Conservation (phyloP, 1,284 basidiomycete species). For the Termitomyces sp. region DNA sequence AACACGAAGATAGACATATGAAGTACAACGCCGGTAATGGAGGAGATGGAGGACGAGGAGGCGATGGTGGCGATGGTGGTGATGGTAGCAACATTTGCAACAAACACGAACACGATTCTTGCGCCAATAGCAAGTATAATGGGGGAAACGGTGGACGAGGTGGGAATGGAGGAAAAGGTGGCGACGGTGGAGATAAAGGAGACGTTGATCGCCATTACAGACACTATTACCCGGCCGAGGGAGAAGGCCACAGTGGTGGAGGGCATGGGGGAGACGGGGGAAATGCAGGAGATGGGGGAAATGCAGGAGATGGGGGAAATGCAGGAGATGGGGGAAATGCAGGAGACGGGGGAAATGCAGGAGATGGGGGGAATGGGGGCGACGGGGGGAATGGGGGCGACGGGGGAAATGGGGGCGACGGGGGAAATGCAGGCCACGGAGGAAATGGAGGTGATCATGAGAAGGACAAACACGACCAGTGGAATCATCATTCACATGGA, state of each 20-base stretch:
- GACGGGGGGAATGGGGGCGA: neutral
- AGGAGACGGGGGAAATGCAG: neutral
- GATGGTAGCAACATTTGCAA: neutral
- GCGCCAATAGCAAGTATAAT: neutral
- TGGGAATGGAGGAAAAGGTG: slow-evolving; percentile 8
- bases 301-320: slow-evolving; percentile 2
- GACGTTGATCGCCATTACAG: neutral
- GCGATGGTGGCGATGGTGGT: neutral
- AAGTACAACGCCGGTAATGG: neutral
- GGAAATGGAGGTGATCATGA: neutral
- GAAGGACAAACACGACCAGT: neutral
- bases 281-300: neutral
- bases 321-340: neutral
- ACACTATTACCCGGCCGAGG: neutral
- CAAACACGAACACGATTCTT: neutral
- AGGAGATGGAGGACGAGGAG: neutral
- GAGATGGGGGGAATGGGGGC: neutral
- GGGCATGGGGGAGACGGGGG: neutral
- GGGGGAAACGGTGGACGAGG: neutral
- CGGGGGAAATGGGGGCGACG: neutral
- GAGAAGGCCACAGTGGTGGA: too few relatives aligned
- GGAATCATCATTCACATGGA: neutral
- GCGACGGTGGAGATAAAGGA: slow-evolving; percentile 5
- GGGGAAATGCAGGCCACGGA: neutral
- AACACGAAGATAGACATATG: neutral